Percentiles rank a stretch among this genome's conserved stretches.
phyloP scores from a whole-genome alignment of 139 green algal species.

The Marvania coccoides region DNA sequence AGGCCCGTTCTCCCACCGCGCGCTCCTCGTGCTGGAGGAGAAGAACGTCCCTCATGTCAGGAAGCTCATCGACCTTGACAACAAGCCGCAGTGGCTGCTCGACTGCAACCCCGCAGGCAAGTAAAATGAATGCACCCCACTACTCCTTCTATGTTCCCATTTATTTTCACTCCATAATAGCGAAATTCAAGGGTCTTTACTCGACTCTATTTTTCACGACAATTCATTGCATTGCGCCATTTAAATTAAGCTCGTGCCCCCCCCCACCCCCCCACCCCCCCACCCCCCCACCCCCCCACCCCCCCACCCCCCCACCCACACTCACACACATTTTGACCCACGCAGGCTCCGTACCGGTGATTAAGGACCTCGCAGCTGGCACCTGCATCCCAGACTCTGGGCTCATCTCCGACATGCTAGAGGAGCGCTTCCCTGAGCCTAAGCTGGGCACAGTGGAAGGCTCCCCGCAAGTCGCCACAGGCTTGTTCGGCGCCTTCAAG shows the following conservation, averaged over 20 bases:
- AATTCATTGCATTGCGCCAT: too few species aligned
- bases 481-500: slow-evolving; percentile 63
- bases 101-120: slow-evolving; percentile 30
- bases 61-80: slow-evolving; percentile 65
- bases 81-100: slow-evolving; percentile 84
- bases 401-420: slow-evolving; percentile 61
- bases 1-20: slow-evolving; percentile 85
- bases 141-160: too few species aligned
- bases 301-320: too few species aligned
- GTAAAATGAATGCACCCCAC: too few species aligned
- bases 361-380: slow-evolving; percentile 53
- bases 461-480: slow-evolving; percentile 37
- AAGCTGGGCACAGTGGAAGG: slow-evolving; percentile 31
- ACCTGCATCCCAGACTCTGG: slow-evolving; percentile 55
- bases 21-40: slow-evolving; percentile 70
- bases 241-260: too few species aligned
- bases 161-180: too few species aligned
- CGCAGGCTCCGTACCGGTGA: slow-evolving; percentile 70
- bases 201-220: too few species aligned
- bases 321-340: slow-evolving; percentile 42
- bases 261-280: too few species aligned
- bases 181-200: too few species aligned
- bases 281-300: too few species aligned
- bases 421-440: slow-evolving; percentile 59
- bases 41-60: slow-evolving; percentile 65